A percentile compares a stretch with the other conserved stretches of the same genome.
Evolutionary conservation across 2,329 filamentous ascomycete genomes (phyloP).

Genomic region (Ceratocystis cacaofunesta): DNA sequence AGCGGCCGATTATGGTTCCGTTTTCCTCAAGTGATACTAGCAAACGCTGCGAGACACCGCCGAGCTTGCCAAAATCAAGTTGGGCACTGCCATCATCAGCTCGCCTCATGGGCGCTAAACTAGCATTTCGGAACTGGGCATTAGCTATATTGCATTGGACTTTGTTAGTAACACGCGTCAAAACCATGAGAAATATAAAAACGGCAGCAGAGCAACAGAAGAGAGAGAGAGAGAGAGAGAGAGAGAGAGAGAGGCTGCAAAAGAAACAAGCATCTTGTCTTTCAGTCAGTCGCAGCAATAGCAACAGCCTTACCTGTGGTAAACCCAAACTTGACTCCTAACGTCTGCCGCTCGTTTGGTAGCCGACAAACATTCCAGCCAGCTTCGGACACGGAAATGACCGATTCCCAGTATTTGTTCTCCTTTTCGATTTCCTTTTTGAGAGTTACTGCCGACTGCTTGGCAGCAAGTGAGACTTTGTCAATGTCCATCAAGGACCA

Average conservation of each 20-base stretch:
- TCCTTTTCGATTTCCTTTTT: constrained; percentile 66
- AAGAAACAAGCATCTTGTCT: background rate
- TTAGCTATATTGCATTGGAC: constrained; percentile 28
- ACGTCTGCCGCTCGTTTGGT: constrained; percentile 54
- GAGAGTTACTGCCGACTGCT: constrained; percentile 56
- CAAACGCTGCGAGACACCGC: constrained; percentile 42
- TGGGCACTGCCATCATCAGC: constrained; percentile 59
- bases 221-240: background rate
- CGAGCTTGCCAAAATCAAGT: constrained; percentile 48
- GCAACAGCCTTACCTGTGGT: constrained; percentile 42
- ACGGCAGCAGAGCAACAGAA: no score
- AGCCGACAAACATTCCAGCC: constrained; percentile 77
- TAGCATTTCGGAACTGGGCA: constrained; percentile 47
- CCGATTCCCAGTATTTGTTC: constrained; percentile 75
- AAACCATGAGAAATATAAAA: constrained; percentile 19
- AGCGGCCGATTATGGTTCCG: constrained; percentile 43
- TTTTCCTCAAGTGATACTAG: constrained; percentile 48
- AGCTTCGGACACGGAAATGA: constrained; percentile 63
- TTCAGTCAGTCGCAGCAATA: constrained; percentile 11
- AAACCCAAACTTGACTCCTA: constrained; percentile 84
- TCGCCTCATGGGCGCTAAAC: constrained; percentile 66
- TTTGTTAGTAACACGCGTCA: background rate
- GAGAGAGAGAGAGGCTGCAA: background rate
- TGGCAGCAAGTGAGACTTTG: constrained; percentile 56
- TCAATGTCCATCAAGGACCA: constrained; percentile 69